Conservation (phyloP, 2,329 filamentous ascomycete species). For the Lachnellula willkommii region DNA sequence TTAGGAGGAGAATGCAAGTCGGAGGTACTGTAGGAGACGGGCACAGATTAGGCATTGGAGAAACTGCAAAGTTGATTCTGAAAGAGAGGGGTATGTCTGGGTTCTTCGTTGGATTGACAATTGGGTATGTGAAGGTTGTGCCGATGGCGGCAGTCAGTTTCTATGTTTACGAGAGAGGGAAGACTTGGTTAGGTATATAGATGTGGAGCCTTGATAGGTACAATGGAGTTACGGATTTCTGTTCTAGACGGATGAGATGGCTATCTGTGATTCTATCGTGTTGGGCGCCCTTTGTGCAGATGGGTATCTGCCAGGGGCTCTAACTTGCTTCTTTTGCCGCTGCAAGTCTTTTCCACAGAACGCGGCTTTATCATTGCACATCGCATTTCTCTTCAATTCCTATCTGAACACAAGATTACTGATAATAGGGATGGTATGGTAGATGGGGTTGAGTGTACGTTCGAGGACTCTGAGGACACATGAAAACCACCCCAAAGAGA, state of each 20-base stretch:
- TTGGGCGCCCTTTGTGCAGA: neutral
- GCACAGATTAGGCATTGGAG: constrained; percentile 66
- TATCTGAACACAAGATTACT: no score
- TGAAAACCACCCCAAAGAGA: neutral
- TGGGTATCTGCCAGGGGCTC: no score
- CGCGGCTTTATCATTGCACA: no score
- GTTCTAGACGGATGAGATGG: neutral
- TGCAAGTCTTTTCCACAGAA: no score
- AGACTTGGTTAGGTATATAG: constrained; percentile 61
- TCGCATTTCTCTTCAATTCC: no score
- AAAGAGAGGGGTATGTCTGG: constrained; percentile 70
- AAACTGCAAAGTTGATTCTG: constrained; percentile 72
- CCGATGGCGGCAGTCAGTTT: constrained; percentile 75
- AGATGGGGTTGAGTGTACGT: no score
- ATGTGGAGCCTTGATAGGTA: neutral
- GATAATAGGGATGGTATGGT: no score
- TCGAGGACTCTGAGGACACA: no score
- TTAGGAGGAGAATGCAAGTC: constrained; percentile 91
- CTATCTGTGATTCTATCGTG: neutral
- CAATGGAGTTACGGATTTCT: constrained; percentile 1
- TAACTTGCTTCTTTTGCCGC: no score
- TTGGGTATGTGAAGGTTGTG: constrained; percentile 91
- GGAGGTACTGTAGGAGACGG: constrained; percentile 91
- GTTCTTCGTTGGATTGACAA: constrained; percentile 88
- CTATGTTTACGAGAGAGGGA: constrained; percentile 61